Base-by-base conservation (phyloP, 768 basidiomycete genomes). In the Coprinopsis sp. region DNA sequence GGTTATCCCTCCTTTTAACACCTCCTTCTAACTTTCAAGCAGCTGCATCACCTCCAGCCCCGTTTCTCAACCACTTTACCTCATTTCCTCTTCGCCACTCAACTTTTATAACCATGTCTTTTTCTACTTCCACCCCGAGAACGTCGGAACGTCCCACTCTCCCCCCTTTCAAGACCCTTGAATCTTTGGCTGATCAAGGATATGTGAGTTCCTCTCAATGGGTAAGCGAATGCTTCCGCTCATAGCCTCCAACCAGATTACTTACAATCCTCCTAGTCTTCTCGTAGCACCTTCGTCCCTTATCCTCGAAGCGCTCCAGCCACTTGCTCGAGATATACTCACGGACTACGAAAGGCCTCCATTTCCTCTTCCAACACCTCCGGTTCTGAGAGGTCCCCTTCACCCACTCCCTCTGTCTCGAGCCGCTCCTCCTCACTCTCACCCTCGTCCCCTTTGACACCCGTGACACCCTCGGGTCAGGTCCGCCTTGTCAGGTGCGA, bases 131-230 rank as follows among this genome's bases (percentile, higher is more conserved):
- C 40, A 8, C n/a, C n/a, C n/a, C 4, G 40, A 42, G 40, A 42
- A 42, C 40, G 40, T 59, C 67, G 42, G 46, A 59, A 34, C 75
- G 76, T 25, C 74, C 76, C 23, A 72, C 68, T 1, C 74, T 78
- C n/a, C 76, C 76, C n/a, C 61, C 77, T 11, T 64, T 79, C n/a
- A 73, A 63, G 46, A 58, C 74, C 13, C 71, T 78, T 38, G 55
- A 70, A 40, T 67, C 61, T 57, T 60, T 58, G 31, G 30, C 54
- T 50, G 37, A n/a, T 28, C 31, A 36, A 44, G 40, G 44, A 30
- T 39, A 38, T 28, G 23, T 28, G 39, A 45, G 23, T 47, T 18
- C 18, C 25, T 21, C 21, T 48, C 23, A 43, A 60, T 41, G n/a
- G n/a, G n/a, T n/a, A n/a, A n/a, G n/a, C n/a, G n/a, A n/a, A n/a